A percentile compares a stretch with the other conserved stretches of the same genome.
phyloP scores from a whole-genome alignment of 2,329 filamentous ascomycete species.

The Phialocephala subalpina region DNA sequence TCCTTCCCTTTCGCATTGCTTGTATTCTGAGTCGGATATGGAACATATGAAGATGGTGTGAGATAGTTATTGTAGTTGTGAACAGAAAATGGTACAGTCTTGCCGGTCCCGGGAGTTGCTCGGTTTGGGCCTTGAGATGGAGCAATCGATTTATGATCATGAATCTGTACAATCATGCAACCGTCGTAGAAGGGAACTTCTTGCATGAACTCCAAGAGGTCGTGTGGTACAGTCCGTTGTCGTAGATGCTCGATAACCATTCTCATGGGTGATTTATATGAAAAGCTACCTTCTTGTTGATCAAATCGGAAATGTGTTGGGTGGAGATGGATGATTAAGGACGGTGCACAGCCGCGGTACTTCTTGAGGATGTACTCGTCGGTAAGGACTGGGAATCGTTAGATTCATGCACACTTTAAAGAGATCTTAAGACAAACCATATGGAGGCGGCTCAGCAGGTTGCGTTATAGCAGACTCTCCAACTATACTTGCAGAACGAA shows the following conservation, averaged over 20 bases:
- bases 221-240: conserved; percentile 83
- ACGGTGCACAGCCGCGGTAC: conserved; percentile 76
- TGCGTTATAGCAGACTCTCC: conserved; percentile 51
- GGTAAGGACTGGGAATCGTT: conserved; percentile 67
- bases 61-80: conserved; percentile 92
- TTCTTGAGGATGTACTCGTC: conserved; percentile 84
- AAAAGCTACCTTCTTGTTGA: conserved; percentile 90
- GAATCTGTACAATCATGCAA: conserved; percentile 92
- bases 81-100: conserved; percentile 78
- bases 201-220: conserved; percentile 81
- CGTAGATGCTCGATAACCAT: conserved; percentile 79
- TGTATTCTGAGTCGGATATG: conserved; percentile 68
- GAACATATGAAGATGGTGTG: conserved; percentile 85
- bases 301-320: conserved; percentile 91
- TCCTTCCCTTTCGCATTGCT: conserved; percentile 44
- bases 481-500: conserved; percentile 57
- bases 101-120: conserved; percentile 63
- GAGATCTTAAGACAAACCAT: conserved; percentile 51
- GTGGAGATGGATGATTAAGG: conserved; percentile 86
- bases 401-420: conserved; percentile 35
- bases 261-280: conserved; percentile 92
- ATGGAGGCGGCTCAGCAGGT: conserved; percentile 57
- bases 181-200: conserved; percentile 90
- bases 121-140: conserved; percentile 66
- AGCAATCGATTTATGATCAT: conserved; percentile 79